These are phyloP conservation scores for Micractinium sp. DNA, from an alignment of 139 green algal genomes.

Conservation along the genomic window DNA sequence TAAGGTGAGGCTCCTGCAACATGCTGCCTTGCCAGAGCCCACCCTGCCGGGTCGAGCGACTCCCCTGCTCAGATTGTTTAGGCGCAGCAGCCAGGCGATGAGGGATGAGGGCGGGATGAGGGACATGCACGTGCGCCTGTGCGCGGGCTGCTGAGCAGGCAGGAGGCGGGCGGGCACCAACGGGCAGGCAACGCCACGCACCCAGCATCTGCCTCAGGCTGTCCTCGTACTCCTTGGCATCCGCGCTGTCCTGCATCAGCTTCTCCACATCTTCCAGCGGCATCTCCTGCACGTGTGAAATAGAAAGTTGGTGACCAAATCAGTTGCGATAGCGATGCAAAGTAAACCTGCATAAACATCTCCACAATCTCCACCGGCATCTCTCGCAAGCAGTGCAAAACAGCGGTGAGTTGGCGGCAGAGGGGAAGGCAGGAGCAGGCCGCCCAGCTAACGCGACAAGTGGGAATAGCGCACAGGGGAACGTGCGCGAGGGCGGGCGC, in stretches of 20 bases:
- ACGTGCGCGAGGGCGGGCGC: too few species aligned
- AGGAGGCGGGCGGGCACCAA: not conserved
- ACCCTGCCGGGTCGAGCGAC: too few species aligned
- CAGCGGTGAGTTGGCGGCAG: too few species aligned
- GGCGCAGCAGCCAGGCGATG: not conserved
- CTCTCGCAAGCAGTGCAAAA: too few species aligned
- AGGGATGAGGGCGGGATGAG: not conserved
- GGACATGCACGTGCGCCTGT: not conserved
- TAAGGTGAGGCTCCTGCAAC: too few species aligned
- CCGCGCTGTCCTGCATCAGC: constrained; percentile 51
- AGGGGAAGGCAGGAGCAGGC: too few species aligned
- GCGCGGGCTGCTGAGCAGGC: not conserved
- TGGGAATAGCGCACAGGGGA: too few species aligned
- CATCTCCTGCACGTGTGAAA: constrained; percentile 61
- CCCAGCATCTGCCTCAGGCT: constrained; percentile 23
- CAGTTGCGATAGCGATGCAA: not conserved
- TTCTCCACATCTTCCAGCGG: constrained; percentile 83
- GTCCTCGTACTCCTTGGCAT: constrained; percentile 38
- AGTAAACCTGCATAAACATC: too few species aligned
- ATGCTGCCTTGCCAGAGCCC: too few species aligned
- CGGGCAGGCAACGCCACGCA: not conserved
- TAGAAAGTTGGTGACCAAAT: too few species aligned
- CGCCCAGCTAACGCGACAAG: too few species aligned
- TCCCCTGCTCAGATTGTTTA: not conserved
- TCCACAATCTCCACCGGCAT: too few species aligned